These are phyloP conservation scores for Phalaenopsis hybrid DNA, from an alignment of 116 monocot genomes.

Conservation along the genomic window DNA sequence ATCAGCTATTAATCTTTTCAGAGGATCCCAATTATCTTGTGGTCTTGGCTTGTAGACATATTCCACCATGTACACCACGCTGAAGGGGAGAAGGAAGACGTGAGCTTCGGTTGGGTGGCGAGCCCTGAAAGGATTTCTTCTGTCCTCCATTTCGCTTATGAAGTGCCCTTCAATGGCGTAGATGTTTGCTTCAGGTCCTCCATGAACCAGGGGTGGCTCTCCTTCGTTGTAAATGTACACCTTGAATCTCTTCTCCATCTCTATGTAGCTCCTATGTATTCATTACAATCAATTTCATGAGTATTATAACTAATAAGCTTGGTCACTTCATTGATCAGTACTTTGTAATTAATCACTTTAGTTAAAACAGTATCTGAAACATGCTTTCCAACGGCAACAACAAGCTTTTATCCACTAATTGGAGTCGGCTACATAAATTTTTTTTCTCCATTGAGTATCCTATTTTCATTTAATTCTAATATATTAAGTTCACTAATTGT, in stretches of 20 bases:
- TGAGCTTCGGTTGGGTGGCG: constrained; percentile 35
- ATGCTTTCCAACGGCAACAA: too few relatives aligned
- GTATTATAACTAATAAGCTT: too few relatives aligned
- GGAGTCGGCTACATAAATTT: too few relatives aligned
- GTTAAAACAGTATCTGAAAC: too few relatives aligned
- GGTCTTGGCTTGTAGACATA: constrained; percentile 19
- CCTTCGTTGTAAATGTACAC: constrained; percentile 80
- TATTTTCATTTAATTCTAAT: too few relatives aligned
- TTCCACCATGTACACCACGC: constrained; percentile 47
- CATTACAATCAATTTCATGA: too few relatives aligned
- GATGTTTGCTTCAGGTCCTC: constrained; percentile 59
- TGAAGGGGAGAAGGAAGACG: constrained; percentile 66
- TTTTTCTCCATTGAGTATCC: too few relatives aligned
- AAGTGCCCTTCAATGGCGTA: constrained; percentile 76
- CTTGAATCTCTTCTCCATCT: constrained; percentile 78
- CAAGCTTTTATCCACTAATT: too few relatives aligned
- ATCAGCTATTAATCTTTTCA: constrained; percentile 38
- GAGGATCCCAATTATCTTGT: constrained; percentile 15
- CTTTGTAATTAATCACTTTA: too few relatives aligned
- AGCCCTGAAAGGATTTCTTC: constrained; percentile 20
- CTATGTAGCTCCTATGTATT: constrained; percentile 58
- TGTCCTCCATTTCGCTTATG: constrained; percentile 58
- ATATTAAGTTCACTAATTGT: too few relatives aligned
- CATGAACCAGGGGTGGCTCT: constrained; percentile 68
- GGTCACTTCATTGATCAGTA: too few relatives aligned